Conservation (phyloP, 1,284 basidiomycete genomes). For the Uromyces viciae-fabae region DNA sequence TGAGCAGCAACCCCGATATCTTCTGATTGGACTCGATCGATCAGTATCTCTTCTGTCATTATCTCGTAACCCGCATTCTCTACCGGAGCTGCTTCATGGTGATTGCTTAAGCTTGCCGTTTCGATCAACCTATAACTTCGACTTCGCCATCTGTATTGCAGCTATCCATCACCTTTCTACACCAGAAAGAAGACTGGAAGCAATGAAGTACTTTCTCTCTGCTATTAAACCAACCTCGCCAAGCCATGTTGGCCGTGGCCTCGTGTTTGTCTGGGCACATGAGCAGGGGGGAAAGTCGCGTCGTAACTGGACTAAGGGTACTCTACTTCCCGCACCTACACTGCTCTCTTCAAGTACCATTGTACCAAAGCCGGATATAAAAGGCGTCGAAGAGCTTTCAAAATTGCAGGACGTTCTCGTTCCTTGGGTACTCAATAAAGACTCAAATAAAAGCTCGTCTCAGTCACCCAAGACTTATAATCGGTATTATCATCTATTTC, state of each 20-base stretch:
- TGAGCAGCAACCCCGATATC: slow-evolving; percentile 26
- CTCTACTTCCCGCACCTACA: slow-evolving; percentile 46
- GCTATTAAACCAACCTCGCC: slow-evolving; percentile 31
- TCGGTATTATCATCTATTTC: slow-evolving; percentile 91
- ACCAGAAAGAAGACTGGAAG: slow-evolving; percentile 64
- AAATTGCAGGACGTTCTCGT: slow-evolving; percentile 65
- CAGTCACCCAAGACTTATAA: slow-evolving; percentile 54
- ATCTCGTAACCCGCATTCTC: slow-evolving; percentile 14
- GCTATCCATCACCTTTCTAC: slow-evolving; percentile 91
- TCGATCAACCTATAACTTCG: slow-evolving; percentile 50
- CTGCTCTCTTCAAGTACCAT: slow-evolving; percentile 42
- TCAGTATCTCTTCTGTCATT: slow-evolving; percentile 28
- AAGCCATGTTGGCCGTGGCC: slow-evolving; percentile 54
- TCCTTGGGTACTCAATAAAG: slow-evolving; percentile 62
- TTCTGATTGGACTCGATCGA: slow-evolving; percentile 36
- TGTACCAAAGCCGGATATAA: not conserved
- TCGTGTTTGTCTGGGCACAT: slow-evolving; percentile 98
- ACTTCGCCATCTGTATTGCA: slow-evolving; percentile 90
- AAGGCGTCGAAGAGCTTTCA: not conserved
- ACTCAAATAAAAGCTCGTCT: not conserved
- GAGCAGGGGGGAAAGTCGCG: slow-evolving; percentile 67
- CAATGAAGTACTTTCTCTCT: slow-evolving; percentile 60
- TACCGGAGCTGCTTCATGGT: slow-evolving; percentile 31
- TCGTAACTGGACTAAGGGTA: slow-evolving; percentile 30
- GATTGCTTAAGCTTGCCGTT: slow-evolving; percentile 35